phyloP scores from a whole-genome alignment of 306 rosid species.

The Ziziphus jujuba region DNA sequence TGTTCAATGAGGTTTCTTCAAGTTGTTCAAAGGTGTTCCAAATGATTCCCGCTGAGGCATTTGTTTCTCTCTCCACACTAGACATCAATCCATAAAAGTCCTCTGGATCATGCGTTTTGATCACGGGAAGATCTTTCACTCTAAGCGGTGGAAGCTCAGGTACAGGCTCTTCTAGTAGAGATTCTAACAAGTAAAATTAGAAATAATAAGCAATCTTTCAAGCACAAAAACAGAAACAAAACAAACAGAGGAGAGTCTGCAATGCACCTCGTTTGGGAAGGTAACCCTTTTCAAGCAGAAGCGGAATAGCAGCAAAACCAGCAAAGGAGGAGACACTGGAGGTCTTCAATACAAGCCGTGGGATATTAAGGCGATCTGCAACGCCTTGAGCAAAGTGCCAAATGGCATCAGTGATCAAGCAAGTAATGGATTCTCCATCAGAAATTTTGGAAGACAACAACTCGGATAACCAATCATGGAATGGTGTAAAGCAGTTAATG shows the following conservation, averaged over 20 bases:
- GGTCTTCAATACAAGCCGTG: conserved; percentile 39
- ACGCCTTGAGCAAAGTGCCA: conserved; percentile 37
- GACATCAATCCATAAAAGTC: conserved; percentile 16
- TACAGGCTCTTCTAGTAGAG: conserved; percentile 33
- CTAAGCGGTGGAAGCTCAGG: conserved; percentile 40
- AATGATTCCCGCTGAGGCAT: conserved; percentile 51
- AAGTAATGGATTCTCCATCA: conserved; percentile 34
- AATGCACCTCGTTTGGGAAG: conserved; percentile 26
- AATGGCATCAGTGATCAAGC: conserved; percentile 45
- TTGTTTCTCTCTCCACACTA: conserved; percentile 15
- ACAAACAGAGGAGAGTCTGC: too few species aligned
- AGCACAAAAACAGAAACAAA: too few species aligned
- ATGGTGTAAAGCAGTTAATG: conserved; percentile 17
- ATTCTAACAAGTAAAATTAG: conserved; percentile 16
- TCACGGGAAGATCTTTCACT: conserved; percentile 42
- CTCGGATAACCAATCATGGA: conserved; percentile 28
- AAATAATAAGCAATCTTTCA: too few species aligned
- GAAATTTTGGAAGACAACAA: conserved; percentile 4
- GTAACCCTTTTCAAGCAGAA: conserved; percentile 16
- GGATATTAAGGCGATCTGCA: conserved; percentile 37
- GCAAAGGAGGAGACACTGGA: conserved; percentile 20
- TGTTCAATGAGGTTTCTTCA: conserved; percentile 37
- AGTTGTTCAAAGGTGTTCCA: conserved; percentile 54
- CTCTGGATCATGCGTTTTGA: conserved; percentile 18
- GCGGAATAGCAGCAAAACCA: conserved; percentile 32